These are phyloP conservation scores for Pogostemon cablin DNA, from an alignment of 257 asterid species.

Conservation along the genomic window DNA sequence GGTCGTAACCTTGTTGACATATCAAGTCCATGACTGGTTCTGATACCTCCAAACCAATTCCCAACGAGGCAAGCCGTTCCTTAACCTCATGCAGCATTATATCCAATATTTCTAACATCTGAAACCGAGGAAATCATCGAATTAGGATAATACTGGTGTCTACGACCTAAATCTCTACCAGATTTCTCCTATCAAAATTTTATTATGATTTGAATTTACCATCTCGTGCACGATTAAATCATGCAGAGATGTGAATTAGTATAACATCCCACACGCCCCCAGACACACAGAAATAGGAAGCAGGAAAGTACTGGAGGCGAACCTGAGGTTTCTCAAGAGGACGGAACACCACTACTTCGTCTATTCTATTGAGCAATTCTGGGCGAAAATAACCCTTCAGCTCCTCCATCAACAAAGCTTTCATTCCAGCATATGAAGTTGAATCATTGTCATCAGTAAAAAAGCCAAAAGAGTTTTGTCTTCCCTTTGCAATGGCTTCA, in stretches of 20 bases:
- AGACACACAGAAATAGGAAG: neutral
- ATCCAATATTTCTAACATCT: slow-evolving; percentile 86
- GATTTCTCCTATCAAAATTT: neutral
- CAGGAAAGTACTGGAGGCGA: slow-evolving; percentile 8
- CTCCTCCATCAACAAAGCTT: slow-evolving; percentile 86
- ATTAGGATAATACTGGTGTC: slow-evolving; percentile 8
- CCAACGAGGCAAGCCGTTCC: slow-evolving; percentile 64
- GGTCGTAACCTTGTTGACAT: slow-evolving; percentile 88
- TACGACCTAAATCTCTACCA: slow-evolving; percentile 14
- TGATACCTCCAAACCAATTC: slow-evolving; percentile 85
- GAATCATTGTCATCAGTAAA: slow-evolving; percentile 58
- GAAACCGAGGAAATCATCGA: slow-evolving; percentile 29
- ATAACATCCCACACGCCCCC: neutral
- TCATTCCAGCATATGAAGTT: slow-evolving; percentile 82
- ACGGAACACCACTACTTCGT: slow-evolving; percentile 95
- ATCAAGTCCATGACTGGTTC: slow-evolving; percentile 67
- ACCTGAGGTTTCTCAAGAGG: slow-evolving; percentile 97
- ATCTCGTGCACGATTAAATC: slow-evolving; percentile 15
- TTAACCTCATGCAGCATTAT: slow-evolving; percentile 85
- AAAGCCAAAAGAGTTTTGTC: slow-evolving; percentile 70
- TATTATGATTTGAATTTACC: slow-evolving; percentile 1
- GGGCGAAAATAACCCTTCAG: slow-evolving; percentile 93
- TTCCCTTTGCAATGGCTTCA: slow-evolving; percentile 81
- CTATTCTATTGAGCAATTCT: slow-evolving; percentile 90
- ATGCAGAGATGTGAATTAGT: slow-evolving; percentile 19